These are phyloP conservation scores for Tilletia horrida DNA, from an alignment of 1,284 basidiomycete species.

Conservation along the genomic window DNA sequence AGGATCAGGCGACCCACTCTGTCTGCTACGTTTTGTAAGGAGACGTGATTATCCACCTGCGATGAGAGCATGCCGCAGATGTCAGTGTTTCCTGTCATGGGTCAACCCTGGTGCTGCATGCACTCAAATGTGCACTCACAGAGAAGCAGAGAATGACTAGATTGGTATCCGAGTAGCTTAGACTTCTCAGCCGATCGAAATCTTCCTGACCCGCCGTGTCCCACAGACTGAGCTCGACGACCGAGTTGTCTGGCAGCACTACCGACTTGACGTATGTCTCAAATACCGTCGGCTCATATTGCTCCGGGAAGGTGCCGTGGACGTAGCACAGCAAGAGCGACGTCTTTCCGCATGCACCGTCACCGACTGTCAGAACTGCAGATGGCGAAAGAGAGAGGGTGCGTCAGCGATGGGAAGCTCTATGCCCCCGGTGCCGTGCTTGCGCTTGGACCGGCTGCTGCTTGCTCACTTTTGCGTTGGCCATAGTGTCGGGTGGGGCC, in stretches of 20 bases:
- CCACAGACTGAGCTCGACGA: constrained; percentile 87
- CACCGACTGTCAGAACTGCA: constrained; percentile 82
- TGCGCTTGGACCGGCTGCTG: neutral
- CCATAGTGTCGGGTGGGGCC: constrained; percentile 5
- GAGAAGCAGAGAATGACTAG: constrained; percentile 57
- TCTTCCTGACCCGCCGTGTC: constrained; percentile 97
- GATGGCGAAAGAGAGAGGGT: neutral
- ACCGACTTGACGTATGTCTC: constrained; percentile 89
- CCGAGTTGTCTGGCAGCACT: constrained; percentile 69
- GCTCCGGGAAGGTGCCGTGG: constrained; percentile 37
- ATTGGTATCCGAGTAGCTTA: constrained; percentile 92
- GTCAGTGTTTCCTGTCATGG: too few species aligned
- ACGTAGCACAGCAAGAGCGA: constrained; percentile 36
- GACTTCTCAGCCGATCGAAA: constrained; percentile 82
- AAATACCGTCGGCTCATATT: constrained; percentile 54
- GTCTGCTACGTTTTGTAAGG: constrained; percentile 77
- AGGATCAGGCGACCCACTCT: constrained; percentile 62
- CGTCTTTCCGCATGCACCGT: constrained; percentile 48
- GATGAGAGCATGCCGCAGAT: neutral
- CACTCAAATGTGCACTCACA: neutral
- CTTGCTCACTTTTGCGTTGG: constrained; percentile 6
- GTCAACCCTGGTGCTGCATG: too few species aligned
- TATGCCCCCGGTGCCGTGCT: neutral
- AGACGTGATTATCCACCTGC: constrained; percentile 62
- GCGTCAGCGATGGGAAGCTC: neutral